These are phyloP conservation scores for Centrapalus pauciflorus DNA, from an alignment of 129 eudicot species.

Conservation along the genomic window DNA sequence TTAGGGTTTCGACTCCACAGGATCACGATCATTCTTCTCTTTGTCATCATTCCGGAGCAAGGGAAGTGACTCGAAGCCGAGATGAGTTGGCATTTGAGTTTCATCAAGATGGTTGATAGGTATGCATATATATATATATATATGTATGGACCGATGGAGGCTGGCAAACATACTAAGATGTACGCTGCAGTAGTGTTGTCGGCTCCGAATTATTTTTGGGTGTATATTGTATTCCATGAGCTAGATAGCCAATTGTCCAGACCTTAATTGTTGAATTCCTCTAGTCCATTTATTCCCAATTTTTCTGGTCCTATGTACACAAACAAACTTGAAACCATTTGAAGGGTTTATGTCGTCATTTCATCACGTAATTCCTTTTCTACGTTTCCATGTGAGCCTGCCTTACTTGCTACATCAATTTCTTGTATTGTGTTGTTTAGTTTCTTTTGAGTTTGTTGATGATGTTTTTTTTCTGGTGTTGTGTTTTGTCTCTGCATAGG, in stretches of 20 bases:
- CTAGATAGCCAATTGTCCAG: conserved; percentile 33
- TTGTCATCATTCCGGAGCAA: conserved; percentile 94
- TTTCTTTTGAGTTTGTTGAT: too few species aligned
- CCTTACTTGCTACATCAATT: too few species aligned
- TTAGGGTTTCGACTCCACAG: conserved; percentile 34
- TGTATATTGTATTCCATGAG: conserved; percentile 30
- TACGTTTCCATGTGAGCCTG: too few species aligned
- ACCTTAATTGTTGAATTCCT: conserved; percentile 22
- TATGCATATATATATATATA: conserved; percentile 17
- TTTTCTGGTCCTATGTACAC: conserved; percentile 9
- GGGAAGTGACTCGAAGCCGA: conserved; percentile 59
- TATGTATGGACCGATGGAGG: conserved; percentile 19
- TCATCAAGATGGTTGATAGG: not conserved
- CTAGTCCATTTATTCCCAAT: conserved; percentile 13
- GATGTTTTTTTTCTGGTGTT: too few species aligned
- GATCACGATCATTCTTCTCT: conserved; percentile 89
- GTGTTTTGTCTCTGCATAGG: too few species aligned
- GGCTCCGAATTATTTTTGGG: conserved; percentile 23
- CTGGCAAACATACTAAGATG: conserved; percentile 19
- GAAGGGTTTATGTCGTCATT: conserved; percentile 5
- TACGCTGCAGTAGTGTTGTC: conserved; percentile 12
- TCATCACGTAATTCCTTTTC: not conserved
- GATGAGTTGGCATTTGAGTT: conserved; percentile 20
- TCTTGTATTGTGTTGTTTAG: too few species aligned
- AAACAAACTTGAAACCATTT: conserved; percentile 17